phyloP scores from a whole-genome alignment of 2,329 filamentous ascomycete species.

The Xylaria sp. region DNA sequence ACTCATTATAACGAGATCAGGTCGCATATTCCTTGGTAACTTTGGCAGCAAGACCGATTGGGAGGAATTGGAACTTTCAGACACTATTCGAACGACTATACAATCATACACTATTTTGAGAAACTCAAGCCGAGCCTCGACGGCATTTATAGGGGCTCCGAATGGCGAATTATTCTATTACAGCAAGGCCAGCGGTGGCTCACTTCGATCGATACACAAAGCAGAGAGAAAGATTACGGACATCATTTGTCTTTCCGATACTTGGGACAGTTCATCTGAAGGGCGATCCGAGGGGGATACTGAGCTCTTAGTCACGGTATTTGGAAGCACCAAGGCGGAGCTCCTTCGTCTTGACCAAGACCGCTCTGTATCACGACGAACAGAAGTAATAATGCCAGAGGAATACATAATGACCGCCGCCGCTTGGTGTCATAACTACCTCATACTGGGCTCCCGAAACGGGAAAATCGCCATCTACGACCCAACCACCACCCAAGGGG shows the following conservation, averaged over 20 bases:
- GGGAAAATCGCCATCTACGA: slow-evolving; percentile 43
- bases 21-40: slow-evolving; percentile 49
- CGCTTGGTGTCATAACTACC: slow-evolving; percentile 35
- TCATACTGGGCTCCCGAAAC: slow-evolving; percentile 51
- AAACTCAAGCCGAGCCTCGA: slow-evolving; percentile 33
- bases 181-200: slow-evolving; percentile 22
- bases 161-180: slow-evolving; percentile 46
- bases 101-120: slow-evolving; percentile 45
- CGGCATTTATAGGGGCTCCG: slow-evolving; percentile 45
- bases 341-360: slow-evolving; percentile 38
- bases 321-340: slow-evolving; percentile 41
- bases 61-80: slow-evolving; percentile 38
- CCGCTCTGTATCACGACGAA: slow-evolving; percentile 28
- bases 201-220: slow-evolving; percentile 34
- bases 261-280: background rate
- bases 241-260: slow-evolving; percentile 39
- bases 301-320: slow-evolving; percentile 42
- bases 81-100: slow-evolving; percentile 35
- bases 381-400: slow-evolving; percentile 39
- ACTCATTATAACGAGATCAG: slow-evolving; percentile 55
- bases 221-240: slow-evolving; percentile 48
- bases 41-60: slow-evolving; percentile 36
- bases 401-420: slow-evolving; percentile 48
- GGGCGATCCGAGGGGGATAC: slow-evolving; percentile 6
- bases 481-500: slow-evolving; percentile 17